Evolutionary conservation across 176 grass and related monocot species (phyloP).

Genomic region (Ananas comosus): DNA sequence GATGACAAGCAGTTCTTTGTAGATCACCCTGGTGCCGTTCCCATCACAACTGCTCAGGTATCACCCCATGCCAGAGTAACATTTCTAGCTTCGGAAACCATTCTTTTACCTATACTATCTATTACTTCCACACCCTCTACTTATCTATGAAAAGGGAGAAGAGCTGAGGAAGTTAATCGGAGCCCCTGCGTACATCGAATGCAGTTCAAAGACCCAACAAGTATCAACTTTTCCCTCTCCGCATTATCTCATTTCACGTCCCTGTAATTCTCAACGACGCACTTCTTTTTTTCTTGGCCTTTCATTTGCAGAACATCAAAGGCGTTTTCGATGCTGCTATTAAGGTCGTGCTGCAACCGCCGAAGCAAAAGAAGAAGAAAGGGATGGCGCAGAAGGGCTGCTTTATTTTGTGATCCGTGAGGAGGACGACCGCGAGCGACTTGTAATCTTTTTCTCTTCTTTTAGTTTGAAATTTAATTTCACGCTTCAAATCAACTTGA

Average conservation of each 20-base stretch:
- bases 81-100: not conserved
- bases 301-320: conserved; percentile 60
- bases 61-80: not conserved
- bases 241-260: conserved; percentile 6
- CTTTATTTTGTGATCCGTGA: conserved; percentile 57
- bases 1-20: conserved; percentile 70
- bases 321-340: conserved; percentile 66
- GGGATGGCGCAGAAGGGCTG: conserved; percentile 46
- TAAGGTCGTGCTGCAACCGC: conserved; percentile 67
- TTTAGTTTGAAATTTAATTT: too few species aligned
- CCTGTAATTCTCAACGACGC: conserved; percentile 11
- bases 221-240: conserved; percentile 15
- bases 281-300: not conserved
- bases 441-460: too few species aligned
- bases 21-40: conserved; percentile 65
- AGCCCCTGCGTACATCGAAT: conserved; percentile 72
- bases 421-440: too few species aligned
- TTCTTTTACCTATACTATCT: not conserved
- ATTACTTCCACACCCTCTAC: not conserved
- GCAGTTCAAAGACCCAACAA: conserved; percentile 85
- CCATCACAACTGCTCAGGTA: conserved; percentile 73
- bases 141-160: conserved; percentile 33
- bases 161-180: conserved; percentile 66
- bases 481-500: too few species aligned
- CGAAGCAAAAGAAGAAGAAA: conserved; percentile 77